A percentile compares a stretch with the other conserved stretches of the same genome.
These are phyloP conservation scores for Acephala macrosclerotiorum DNA, from an alignment of 2,329 filamentous ascomycete genomes.

Conservation along the genomic window DNA sequence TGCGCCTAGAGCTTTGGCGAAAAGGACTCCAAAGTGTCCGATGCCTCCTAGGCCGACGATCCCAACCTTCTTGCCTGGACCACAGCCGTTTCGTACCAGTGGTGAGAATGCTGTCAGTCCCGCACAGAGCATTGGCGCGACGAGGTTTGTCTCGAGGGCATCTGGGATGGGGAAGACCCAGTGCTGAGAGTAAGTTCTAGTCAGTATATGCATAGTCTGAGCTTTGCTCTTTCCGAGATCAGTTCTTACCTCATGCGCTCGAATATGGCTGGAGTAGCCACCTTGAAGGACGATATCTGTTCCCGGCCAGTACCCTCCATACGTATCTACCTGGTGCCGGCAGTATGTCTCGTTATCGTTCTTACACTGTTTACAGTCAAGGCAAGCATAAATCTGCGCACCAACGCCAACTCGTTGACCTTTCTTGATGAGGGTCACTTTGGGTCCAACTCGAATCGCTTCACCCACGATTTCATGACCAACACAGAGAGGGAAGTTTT, in stretches of 20 bases:
- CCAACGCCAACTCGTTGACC: constrained; percentile 62
- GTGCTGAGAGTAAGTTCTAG: constrained; percentile 45
- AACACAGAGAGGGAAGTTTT: constrained; percentile 58
- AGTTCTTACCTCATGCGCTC: constrained; percentile 63
- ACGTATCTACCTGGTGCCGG: constrained; percentile 57
- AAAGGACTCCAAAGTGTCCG: constrained; percentile 69
- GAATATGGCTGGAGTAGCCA: constrained; percentile 72
- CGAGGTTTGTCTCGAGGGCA: constrained; percentile 64
- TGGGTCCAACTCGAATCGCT: constrained; percentile 70
- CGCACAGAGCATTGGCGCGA: constrained; percentile 85
- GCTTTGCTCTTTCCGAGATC: neutral
- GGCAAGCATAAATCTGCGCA: constrained; percentile 60
- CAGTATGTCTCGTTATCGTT: constrained; percentile 64
- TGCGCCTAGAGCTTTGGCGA: constrained; percentile 71
- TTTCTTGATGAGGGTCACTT: constrained; percentile 64
- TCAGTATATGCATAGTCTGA: constrained; percentile 5
- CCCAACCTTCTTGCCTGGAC: constrained; percentile 80
- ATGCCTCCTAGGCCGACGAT: constrained; percentile 77
- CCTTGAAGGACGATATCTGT: constrained; percentile 69
- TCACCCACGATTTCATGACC: constrained; percentile 73
- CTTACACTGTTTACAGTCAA: constrained; percentile 61
- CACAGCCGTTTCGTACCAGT: constrained; percentile 76
- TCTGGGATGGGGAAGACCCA: constrained; percentile 63
- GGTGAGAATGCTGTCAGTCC: constrained; percentile 84
- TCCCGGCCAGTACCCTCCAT: constrained; percentile 57